A percentile compares a stretch with the other conserved stretches of the same genome.
Conservation (phyloP, 2,329 filamentous ascomycete genomes). For the Coniella lustricola region DNA sequence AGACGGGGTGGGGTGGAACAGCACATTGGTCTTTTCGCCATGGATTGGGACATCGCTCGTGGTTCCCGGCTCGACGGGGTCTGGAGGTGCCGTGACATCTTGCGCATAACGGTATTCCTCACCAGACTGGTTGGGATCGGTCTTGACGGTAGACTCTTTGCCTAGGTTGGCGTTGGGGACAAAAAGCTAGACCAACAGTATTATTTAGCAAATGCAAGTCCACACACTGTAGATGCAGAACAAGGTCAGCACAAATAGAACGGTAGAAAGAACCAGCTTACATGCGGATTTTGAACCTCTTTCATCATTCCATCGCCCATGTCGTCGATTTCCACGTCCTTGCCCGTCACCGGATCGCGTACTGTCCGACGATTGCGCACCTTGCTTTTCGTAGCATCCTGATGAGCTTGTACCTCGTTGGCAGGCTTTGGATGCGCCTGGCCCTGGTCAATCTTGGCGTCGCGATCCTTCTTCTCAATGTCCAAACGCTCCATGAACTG, state of each 20-base stretch:
- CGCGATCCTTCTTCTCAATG: constrained; percentile 67
- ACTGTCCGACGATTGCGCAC: constrained; percentile 58
- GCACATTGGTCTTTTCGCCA: constrained; percentile 91
- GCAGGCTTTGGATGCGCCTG: constrained; percentile 27
- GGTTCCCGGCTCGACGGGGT: constrained; percentile 71
- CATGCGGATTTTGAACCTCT: constrained; percentile 63
- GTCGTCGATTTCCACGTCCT: constrained; percentile 77
- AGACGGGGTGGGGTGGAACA: constrained; percentile 90
- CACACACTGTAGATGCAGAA: no score
- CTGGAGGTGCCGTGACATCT: constrained; percentile 84
- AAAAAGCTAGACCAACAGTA: constrained; percentile 48
- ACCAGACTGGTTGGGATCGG: constrained; percentile 62
- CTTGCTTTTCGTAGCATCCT: constrained; percentile 31
- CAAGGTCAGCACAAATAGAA: no score
- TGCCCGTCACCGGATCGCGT: constrained; percentile 82
- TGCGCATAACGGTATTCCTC: constrained; percentile 79
- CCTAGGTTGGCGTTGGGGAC: constrained; percentile 86
- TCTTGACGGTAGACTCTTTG: constrained; percentile 65
- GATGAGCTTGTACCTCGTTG: constrained; percentile 9
- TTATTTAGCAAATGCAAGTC: not conserved
- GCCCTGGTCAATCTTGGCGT: constrained; percentile 61
- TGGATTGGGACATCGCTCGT: constrained; percentile 94
- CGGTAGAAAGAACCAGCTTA: constrained; percentile 28
- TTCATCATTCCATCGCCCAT: constrained; percentile 55
- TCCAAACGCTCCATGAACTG: constrained; percentile 77